Conservation (phyloP, 768 basidiomycete species). For the Boletus rex-veris region DNA sequence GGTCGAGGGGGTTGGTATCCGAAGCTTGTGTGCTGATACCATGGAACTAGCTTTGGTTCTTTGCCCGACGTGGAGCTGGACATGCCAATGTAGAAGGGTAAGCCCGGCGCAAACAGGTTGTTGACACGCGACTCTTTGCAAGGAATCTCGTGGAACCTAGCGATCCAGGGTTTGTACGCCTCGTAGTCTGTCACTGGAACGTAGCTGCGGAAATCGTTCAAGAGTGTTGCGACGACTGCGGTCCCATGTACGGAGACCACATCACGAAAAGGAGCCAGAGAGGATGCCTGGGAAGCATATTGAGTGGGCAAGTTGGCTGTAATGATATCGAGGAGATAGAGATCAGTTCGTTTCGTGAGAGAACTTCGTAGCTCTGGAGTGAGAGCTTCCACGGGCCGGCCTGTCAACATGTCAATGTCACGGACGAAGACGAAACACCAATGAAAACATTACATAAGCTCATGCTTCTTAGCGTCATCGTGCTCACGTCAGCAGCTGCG, state of each 20-base stretch:
- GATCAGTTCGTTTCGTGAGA: neutral
- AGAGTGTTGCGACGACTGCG: neutral
- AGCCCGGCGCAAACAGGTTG: constrained; percentile 13
- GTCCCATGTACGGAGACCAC: neutral
- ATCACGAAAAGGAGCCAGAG: constrained; percentile 4
- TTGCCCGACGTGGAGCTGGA: constrained; percentile 16
- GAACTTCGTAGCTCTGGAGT: constrained; percentile 2
- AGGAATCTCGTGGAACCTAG: constrained; percentile 5
- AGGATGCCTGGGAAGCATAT: constrained; percentile 4
- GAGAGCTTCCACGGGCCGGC: neutral
- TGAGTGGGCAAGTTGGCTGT: neutral
- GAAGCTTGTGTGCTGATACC: neutral
- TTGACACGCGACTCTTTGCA: constrained; percentile 8
- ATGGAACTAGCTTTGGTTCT: constrained; percentile 8
- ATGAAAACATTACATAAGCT: no score
- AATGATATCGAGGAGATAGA: constrained; percentile 5
- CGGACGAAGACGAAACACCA: no score
- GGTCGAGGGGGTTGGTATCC: neutral
- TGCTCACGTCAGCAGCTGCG: no score
- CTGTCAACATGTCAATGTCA: neutral
- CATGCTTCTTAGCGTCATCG: no score
- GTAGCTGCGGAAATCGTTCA: constrained; percentile 3
- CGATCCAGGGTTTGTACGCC: constrained; percentile 9
- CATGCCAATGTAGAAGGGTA: constrained; percentile 9
- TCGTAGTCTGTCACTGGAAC: constrained; percentile 16